Evolutionary conservation across 1,284 basidiomycete genomes (phyloP), one percentile per base, ranked within the genome.

Genomic region (Ganoderma leucocontextum): DNA sequence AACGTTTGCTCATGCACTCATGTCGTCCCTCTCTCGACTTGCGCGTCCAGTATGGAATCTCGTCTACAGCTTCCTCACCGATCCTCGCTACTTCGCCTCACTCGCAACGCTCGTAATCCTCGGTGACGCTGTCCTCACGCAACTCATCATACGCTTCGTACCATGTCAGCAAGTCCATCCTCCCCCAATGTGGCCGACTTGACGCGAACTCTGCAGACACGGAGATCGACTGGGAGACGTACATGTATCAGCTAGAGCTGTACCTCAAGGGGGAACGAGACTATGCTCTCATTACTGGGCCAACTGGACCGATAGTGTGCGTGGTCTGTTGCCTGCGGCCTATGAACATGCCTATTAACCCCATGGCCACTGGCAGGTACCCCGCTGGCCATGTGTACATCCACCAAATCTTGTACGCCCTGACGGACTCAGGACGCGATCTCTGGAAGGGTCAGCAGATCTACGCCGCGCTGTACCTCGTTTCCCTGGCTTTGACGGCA

Each of bases 181-280:
- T 64, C 60, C 68, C 61, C 17, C n/a, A n/a, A 33, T 64, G 64
- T 63, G 19, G 58, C 57, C 47, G 33, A 68, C 64, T 72, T 64
- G 67, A 62, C 62, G 59, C 62, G 65, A 59, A 67, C 58, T 59
- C 65, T 69, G 63, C 81, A 97, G 96, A 97, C 82, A 99, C 98
- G n/a, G 97, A 99, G 81, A 99, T 99, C 76, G 98, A 99, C 82
- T 99, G 94, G 89, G 87, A 90, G 77, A 97, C 96, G 0, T 98
- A 98, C 77, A 92, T 97, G 87, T 85, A 92, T 68, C 98, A 99
- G 71, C 88, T 94, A 1, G 86, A 91, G 64, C 79, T 94, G 60
- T 97, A 94, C 80, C 76, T 93, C 58, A 86, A 89, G 58, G 97
- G 97, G 47, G 92, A 98, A 80, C 85, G 92, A 36, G 89, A 97